Percentiles rank a stretch among this genome's conserved stretches.
Conservation (phyloP, 306 rosid genomes). For the Datisca glomerata region DNA sequence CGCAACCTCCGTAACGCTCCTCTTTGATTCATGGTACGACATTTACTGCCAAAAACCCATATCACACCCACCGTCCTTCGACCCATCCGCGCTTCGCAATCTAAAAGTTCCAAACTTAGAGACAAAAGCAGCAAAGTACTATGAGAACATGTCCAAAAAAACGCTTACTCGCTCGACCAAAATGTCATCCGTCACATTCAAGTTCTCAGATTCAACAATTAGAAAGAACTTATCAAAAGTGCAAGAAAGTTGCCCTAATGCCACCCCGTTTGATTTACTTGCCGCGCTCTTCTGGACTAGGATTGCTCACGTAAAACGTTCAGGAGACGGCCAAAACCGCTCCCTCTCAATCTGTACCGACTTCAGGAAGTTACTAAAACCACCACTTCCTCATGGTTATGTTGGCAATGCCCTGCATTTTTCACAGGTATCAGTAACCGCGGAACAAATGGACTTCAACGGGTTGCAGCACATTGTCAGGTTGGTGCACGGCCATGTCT, state of each 20-base stretch:
- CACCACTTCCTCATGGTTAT: conserved; percentile 23
- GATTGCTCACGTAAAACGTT: conserved; percentile 18
- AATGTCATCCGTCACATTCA: conserved; percentile 43
- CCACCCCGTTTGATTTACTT: conserved; percentile 52
- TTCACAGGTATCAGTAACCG: conserved; percentile 19
- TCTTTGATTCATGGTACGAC: conserved; percentile 51
- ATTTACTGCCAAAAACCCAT: conserved; percentile 18
- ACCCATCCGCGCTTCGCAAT: not conserved
- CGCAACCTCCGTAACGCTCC: conserved; percentile 24
- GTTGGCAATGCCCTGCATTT: conserved; percentile 62
- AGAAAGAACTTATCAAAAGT: conserved; percentile 14
- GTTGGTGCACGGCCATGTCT: conserved; percentile 26
- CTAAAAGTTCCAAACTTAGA: conserved; percentile 6
- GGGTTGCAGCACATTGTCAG: conserved; percentile 15
- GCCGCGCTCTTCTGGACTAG: conserved; percentile 50
- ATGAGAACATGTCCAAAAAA: conserved; percentile 16
- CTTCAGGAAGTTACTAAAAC: conserved; percentile 19
- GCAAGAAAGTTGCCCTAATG: conserved; percentile 19
- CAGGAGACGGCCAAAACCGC: conserved; percentile 1
- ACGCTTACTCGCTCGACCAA: conserved; percentile 1
- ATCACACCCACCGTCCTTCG: conserved; percentile 19
- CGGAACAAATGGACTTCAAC: conserved; percentile 5
- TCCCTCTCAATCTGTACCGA: conserved; percentile 43
- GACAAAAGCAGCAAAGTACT: conserved; percentile 5
- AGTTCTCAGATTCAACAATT: conserved; percentile 34